Percentiles rank a stretch among this genome's conserved stretches.
Evolutionary conservation across 139 green algal species (phyloP).

Genomic region (Spirogloea muscicola): DNA sequence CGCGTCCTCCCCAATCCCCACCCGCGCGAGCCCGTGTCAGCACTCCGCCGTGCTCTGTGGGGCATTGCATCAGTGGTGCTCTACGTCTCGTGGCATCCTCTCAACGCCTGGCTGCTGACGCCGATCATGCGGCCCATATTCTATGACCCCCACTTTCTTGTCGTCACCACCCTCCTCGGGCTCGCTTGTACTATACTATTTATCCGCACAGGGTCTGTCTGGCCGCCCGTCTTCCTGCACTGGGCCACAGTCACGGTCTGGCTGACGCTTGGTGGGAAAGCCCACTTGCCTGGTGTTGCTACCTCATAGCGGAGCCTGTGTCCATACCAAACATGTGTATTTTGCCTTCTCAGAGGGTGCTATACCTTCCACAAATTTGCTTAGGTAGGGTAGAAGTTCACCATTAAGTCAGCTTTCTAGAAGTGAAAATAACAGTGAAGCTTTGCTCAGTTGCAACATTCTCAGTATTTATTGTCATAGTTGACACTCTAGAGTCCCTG

Average conservation of each 20-base stretch:
- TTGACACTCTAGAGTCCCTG: too few species aligned
- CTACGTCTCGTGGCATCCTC: conserved; percentile 6
- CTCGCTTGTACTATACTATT: neutral
- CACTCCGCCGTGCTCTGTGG: conserved; percentile 10
- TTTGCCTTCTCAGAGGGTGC: too few species aligned
- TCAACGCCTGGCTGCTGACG: conserved; percentile 2
- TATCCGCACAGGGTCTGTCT: conserved; percentile 15
- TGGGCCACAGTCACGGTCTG: conserved; percentile 21
- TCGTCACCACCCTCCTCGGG: conserved; percentile 1
- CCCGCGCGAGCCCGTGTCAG: neutral
- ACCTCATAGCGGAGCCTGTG: too few species aligned
- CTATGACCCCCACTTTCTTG: conserved; percentile 14
- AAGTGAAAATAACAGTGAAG: too few species aligned
- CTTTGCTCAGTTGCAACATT: too few species aligned
- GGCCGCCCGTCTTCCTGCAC: conserved; percentile 11
- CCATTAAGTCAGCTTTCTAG: too few species aligned
- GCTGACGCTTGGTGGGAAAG: conserved; percentile 12
- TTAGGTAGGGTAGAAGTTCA: too few species aligned
- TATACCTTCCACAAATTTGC: too few species aligned
- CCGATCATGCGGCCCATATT: neutral
- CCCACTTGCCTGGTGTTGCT: too few species aligned
- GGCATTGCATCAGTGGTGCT: conserved; percentile 1
- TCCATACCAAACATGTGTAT: too few species aligned
- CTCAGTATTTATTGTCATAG: too few species aligned
- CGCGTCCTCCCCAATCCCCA: conserved; percentile 12